These are phyloP conservation scores for Tuber melanosporum DNA, from an alignment of 495 filamentous ascomycete genomes.

Conservation along the genomic window DNA sequence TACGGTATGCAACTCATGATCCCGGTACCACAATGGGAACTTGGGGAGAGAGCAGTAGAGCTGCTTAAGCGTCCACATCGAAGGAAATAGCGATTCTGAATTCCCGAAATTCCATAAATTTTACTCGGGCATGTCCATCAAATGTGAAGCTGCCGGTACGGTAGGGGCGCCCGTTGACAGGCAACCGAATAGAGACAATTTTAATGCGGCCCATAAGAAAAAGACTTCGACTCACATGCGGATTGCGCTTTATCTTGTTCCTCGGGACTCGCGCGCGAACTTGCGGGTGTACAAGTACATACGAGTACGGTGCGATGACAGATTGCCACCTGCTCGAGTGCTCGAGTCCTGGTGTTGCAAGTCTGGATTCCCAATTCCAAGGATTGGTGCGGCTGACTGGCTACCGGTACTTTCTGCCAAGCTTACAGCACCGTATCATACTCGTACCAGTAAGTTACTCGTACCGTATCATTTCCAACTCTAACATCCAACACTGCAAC, in stretches of 20 bases:
- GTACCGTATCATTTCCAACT: background rate
- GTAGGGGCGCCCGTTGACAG: background rate
- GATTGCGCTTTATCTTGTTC: background rate
- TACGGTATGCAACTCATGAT: background rate
- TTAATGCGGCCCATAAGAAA: background rate
- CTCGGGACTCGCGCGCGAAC: background rate
- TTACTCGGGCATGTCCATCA: background rate
- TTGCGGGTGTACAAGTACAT: background rate
- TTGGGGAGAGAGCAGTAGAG: background rate
- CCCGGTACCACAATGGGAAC: background rate
- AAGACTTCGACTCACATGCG: background rate
- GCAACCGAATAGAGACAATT: background rate
- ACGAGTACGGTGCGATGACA: background rate
- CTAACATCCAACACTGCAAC: background rate
- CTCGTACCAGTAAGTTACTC: too few species aligned
- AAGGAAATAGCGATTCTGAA: background rate
- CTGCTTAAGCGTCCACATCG: background rate
- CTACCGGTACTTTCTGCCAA: background rate
- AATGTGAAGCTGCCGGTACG: background rate
- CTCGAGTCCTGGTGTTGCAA: background rate
- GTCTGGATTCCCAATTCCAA: background rate
- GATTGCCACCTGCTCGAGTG: background rate
- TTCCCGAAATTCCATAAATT: background rate
- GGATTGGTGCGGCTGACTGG: background rate
- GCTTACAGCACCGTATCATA: background rate